Evolutionary conservation across 306 rosid genomes (phyloP).

Genomic region (Pueraria montana): DNA sequence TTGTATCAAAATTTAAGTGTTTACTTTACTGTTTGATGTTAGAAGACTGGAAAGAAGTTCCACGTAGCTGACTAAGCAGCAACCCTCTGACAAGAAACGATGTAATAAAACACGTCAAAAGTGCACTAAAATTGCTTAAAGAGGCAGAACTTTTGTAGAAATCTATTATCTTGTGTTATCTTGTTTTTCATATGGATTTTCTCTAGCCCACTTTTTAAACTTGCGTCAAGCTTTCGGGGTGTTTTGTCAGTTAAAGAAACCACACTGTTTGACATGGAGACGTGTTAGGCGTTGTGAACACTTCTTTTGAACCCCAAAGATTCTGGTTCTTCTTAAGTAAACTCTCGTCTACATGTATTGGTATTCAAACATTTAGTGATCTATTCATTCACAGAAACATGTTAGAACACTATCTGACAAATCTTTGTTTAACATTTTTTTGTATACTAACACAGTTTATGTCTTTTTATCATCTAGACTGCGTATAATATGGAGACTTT

Average conservation of each 20-base stretch:
- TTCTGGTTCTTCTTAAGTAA: not conserved
- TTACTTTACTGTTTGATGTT: not conserved
- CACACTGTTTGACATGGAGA: not conserved
- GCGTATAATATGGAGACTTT: not conserved
- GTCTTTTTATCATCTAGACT: not conserved
- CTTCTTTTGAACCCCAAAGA: slow-evolving; percentile 6
- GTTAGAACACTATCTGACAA: not conserved
- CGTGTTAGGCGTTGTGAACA: not conserved
- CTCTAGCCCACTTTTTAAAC: slow-evolving; percentile 6
- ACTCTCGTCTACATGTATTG: not conserved
- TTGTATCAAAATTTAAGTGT: too few species aligned
- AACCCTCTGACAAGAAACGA: not conserved
- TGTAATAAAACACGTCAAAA: slow-evolving; percentile 40
- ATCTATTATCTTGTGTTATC: not conserved
- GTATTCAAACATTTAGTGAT: not conserved
- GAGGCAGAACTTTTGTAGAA: slow-evolving; percentile 13
- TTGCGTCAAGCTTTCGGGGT: slow-evolving; percentile 14
- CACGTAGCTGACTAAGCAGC: not conserved
- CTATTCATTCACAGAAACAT: not conserved
- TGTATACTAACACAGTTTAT: not conserved
- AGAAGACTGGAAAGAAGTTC: not conserved
- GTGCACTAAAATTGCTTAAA: slow-evolving; percentile 33
- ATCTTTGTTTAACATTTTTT: not conserved
- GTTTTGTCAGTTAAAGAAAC: slow-evolving; percentile 23
- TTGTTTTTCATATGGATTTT: slow-evolving; percentile 17